phyloP scores from a whole-genome alignment of 2,329 filamentous ascomycete species.

The Ceratocystis diversiconidia region DNA sequence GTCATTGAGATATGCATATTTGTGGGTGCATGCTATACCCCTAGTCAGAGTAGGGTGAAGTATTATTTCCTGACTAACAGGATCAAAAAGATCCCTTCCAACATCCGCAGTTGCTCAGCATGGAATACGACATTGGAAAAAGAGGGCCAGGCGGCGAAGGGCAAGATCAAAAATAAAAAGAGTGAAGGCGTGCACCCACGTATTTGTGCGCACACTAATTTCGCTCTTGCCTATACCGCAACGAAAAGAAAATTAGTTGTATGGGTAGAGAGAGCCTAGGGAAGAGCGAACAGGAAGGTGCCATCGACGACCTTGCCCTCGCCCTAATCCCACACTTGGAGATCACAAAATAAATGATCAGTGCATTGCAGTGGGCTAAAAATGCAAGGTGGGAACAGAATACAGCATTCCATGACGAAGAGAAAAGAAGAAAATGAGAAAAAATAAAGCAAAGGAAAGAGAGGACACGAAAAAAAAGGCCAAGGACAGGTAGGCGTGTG shows the following conservation, averaged over 20 bases:
- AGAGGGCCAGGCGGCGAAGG: not conserved
- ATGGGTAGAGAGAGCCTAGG: too few species aligned
- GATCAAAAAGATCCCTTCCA: constrained; percentile 4
- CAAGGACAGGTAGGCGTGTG: too few species aligned
- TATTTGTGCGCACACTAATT: too few species aligned
- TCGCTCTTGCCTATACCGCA: too few species aligned
- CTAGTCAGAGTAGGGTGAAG: not conserved
- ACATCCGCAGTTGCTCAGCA: not conserved
- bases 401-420: not conserved
- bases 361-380: not conserved
- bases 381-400: not conserved
- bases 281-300: not conserved
- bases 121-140: not conserved
- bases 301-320: not conserved
- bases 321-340: not conserved
- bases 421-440: not conserved
- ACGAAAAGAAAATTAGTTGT: too few species aligned
- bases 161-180: not conserved
- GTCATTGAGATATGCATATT: constrained; percentile 11
- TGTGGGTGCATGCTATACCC: constrained; percentile 9
- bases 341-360: not conserved
- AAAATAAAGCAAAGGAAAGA: not conserved
- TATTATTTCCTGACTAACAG: constrained; percentile 4
- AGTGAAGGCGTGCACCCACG: too few species aligned
- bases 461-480: not conserved